Base-by-base conservation (phyloP, 257 asterid genomes). In the Nicotiana tabacum region DNA sequence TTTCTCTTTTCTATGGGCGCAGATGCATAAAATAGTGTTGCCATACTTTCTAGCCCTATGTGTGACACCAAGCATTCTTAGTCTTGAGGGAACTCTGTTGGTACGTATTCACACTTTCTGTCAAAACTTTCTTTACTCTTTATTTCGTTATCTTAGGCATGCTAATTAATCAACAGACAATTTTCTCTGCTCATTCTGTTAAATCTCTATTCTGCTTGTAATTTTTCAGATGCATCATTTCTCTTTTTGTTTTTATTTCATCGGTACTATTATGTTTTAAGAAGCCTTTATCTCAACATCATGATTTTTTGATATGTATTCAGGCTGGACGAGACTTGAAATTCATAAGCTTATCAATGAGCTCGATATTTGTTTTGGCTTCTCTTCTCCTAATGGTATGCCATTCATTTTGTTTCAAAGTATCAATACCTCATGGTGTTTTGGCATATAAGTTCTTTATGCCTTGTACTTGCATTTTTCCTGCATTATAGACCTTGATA, bases 271-370 rank as follows among this genome's bases (percentile, higher is more conserved):
- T 70, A 70, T 72, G 37, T 21, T 72, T 72, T 21, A 58, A 72
- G 60, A 72, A 72, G 78, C 78, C 60, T 72, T 48, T 46, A 72
- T 48, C 62, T 74, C 55, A 68, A 0, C 64, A 13, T 76, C 37
- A 51, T 51, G 80, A 76, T 76, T 35, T 74, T 51, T 51, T 9
- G 2, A 27, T 51, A 29, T 76, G 16, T 30, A 60, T 55, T 87
- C 89, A 94, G 99, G 99, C 99, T 86, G 99, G 98, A 64, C 92
- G 99, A 79, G 99, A 96, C 82, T 91, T 94, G 92, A 92, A 90
- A 85, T 96, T 90, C 89, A 92, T 94, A 83, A 96, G 99, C 87
- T 80, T 85, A 81, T 91, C 99, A 39, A 96, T 96, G 99, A 91
- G 87, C 84, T 87, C 87, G 62, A 89, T 94, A 86, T 92, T 94